Conservation (phyloP, 768 basidiomycete genomes). For the Trametopsis cervina region DNA sequence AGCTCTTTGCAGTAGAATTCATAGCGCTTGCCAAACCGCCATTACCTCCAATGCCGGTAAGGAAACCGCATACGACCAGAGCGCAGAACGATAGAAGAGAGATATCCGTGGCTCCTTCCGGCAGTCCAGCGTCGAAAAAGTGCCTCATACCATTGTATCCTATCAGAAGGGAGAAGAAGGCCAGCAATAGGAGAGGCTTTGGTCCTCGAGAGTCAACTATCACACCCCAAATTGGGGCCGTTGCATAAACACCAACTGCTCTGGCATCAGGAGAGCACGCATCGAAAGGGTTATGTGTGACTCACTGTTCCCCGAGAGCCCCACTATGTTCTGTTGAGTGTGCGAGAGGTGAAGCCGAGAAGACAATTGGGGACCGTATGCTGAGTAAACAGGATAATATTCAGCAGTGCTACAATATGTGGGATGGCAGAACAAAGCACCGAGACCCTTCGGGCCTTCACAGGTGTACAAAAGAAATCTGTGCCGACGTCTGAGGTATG, state of each 20-base stretch:
- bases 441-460: not conserved
- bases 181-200: conserved; percentile 51
- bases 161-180: conserved; percentile 50
- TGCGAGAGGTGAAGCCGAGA: conserved; percentile 68
- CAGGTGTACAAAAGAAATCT: not conserved
- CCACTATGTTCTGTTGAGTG: conserved; percentile 78
- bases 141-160: conserved; percentile 74
- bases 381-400: conserved; percentile 27
- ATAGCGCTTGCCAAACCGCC: conserved; percentile 63
- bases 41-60: conserved; percentile 75
- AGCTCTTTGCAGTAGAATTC: conserved; percentile 80
- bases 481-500: no score
- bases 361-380: conserved; percentile 84
- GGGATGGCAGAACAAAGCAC: not conserved
- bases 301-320: conserved; percentile 71
- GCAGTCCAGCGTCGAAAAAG: conserved; percentile 51
- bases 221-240: conserved; percentile 73
- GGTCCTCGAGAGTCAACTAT: conserved; percentile 74
- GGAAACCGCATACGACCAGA: conserved; percentile 56
- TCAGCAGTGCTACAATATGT: not conserved
- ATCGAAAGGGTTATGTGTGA: not conserved
- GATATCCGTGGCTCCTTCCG: conserved; percentile 20
- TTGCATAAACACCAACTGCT: conserved; percentile 69
- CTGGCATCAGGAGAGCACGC: not conserved
- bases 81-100: conserved; percentile 37